Percentiles rank a stretch among this genome's conserved stretches.
These are phyloP conservation scores for Sugiyamaella marilandica DNA, from an alignment of 805 yeast genomes.

Conservation along the genomic window DNA sequence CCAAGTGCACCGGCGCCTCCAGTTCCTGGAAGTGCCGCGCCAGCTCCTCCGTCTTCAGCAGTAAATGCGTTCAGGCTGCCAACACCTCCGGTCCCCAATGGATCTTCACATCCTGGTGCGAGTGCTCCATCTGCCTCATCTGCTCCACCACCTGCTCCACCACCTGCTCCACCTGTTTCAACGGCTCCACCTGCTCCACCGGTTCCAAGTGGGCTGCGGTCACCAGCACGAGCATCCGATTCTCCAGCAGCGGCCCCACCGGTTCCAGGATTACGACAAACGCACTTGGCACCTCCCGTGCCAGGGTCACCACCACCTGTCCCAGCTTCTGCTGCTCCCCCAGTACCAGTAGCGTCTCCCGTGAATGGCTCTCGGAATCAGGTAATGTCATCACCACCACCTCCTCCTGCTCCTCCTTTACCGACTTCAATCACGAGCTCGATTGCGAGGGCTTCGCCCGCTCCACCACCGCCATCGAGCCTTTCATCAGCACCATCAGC, in stretches of 20 bases:
- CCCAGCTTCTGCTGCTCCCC: constrained; percentile 14
- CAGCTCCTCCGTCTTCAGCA: constrained; percentile 18
- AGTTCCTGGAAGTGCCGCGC: constrained; percentile 10
- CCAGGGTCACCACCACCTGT: constrained; percentile 1
- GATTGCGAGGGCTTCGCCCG: constrained; percentile 14
- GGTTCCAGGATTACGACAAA: constrained; percentile 12
- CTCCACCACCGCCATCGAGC: constrained; percentile 19
- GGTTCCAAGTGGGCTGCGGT: no score
- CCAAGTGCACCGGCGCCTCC: constrained; percentile 27
- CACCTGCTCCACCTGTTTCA: constrained; percentile 20
- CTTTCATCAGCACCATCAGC: constrained; percentile 26
- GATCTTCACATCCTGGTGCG: constrained; percentile 20
- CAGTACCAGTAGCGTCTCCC: constrained; percentile 8
- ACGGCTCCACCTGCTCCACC: constrained; percentile 24
- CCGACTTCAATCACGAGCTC: constrained; percentile 3
- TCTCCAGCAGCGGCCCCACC: background rate
- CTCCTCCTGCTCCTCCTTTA: constrained; percentile 8
- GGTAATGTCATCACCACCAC: constrained; percentile 6
- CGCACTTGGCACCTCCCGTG: constrained; percentile 2
- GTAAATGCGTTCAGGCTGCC: constrained; percentile 17
- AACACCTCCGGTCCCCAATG: constrained; percentile 14
- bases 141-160: background rate
- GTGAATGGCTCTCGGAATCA: constrained; percentile 6
- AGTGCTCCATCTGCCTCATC: constrained; percentile 22
- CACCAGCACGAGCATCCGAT: no score